Evolutionary conservation across 768 basidiomycete genomes (phyloP).

Genomic region (Russula foetens): DNA sequence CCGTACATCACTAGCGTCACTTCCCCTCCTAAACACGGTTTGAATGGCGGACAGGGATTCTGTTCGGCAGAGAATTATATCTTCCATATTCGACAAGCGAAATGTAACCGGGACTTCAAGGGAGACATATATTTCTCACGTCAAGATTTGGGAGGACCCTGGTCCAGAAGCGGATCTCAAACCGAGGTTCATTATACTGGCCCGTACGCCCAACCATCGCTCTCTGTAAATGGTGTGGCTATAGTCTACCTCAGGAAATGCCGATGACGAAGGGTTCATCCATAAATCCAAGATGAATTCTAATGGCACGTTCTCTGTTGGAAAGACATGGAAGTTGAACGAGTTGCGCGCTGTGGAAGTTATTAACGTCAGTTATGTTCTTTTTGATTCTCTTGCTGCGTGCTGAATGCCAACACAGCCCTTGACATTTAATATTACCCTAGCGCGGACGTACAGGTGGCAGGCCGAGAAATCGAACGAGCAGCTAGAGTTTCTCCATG

Average conservation of each 20-base stretch:
- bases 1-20: neutral
- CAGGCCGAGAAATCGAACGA: constrained; percentile 69
- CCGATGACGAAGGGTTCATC: constrained; percentile 58
- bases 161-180: constrained; percentile 63
- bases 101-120: constrained; percentile 55
- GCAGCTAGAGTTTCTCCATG: constrained; percentile 62
- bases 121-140: constrained; percentile 78
- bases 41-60: constrained; percentile 38
- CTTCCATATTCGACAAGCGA: constrained; percentile 73
- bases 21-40: neutral
- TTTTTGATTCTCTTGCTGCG: neutral
- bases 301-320: constrained; percentile 91
- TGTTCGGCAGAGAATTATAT: constrained; percentile 62
- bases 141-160: constrained; percentile 92
- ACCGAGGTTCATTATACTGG: constrained; percentile 83
- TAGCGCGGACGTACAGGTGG: constrained; percentile 90
- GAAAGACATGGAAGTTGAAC: constrained; percentile 87
- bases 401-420: constrained; percentile 35
- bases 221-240: neutral
- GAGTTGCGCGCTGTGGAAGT: constrained; percentile 81
- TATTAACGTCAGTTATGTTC: constrained; percentile 24
- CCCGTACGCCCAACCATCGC: constrained; percentile 52
- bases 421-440: constrained; percentile 65
- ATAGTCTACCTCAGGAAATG: constrained; percentile 40
- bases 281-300: constrained; percentile 97